phyloP scores from a whole-genome alignment of 108 stramenopile genomes.

The Seminavis robusta region DNA sequence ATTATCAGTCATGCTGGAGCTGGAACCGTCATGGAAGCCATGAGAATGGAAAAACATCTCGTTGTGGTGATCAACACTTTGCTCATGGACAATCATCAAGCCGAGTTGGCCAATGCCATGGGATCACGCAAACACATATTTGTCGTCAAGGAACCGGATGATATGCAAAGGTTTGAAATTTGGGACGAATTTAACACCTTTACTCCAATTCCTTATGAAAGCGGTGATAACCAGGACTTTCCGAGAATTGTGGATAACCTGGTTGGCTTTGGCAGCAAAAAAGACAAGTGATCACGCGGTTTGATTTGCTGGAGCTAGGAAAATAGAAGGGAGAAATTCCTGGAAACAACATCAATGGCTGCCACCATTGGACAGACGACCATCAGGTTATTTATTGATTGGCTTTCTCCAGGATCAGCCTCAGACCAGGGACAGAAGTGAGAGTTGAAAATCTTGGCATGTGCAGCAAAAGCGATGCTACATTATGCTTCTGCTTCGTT shows the following conservation, averaged over 20 bases:
- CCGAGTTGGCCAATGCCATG: conserved; percentile 87
- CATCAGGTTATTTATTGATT: too few relatives aligned
- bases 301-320: too few relatives aligned
- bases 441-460: too few relatives aligned
- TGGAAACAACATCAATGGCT: too few relatives aligned
- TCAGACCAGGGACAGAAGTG: too few relatives aligned
- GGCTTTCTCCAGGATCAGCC: too few relatives aligned
- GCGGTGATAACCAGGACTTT: conserved; percentile 32
- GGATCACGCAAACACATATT: conserved; percentile 51
- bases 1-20: conserved; percentile 93
- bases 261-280: conserved; percentile 37
- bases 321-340: too few relatives aligned
- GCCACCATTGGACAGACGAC: too few relatives aligned
- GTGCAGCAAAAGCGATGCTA: too few relatives aligned
- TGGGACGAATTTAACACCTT: conserved; percentile 39
- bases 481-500: too few relatives aligned
- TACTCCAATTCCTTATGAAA: conserved; percentile 20
- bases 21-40: conserved; percentile 88
- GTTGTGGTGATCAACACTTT: conserved; percentile 81
- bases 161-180: conserved; percentile 9
- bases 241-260: conserved; percentile 30
- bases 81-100: conserved; percentile 96
- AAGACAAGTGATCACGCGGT: too few relatives aligned
- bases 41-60: conserved; percentile 34
- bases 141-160: conserved; percentile 38